Conservation (phyloP, 202 grass and related monocot species). For the Saccharum hybrid region DNA sequence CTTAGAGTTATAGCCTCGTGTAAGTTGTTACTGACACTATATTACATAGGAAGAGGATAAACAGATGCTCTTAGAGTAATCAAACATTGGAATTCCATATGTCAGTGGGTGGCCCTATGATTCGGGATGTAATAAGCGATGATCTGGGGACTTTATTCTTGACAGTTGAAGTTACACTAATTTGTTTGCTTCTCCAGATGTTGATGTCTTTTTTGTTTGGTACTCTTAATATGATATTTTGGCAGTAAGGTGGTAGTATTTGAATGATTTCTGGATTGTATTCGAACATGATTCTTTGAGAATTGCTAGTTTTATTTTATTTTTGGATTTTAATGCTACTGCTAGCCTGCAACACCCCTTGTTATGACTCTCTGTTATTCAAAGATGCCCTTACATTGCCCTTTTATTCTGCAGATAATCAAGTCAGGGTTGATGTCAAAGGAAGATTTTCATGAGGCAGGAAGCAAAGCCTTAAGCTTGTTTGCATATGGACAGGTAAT, state of each 20-base stretch:
- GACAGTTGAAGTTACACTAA: background rate
- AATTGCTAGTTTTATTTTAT: constrained; percentile 2
- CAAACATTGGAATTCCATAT: background rate
- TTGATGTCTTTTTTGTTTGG: background rate
- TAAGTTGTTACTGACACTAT: constrained; percentile 16
- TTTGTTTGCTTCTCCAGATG: background rate
- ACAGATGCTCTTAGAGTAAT: constrained; percentile 22
- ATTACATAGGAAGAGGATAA: background rate
- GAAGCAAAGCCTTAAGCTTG: constrained; percentile 77
- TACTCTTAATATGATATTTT: constrained; percentile 3
- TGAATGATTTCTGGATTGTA: constrained; percentile 19
- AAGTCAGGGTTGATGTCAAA: constrained; percentile 80
- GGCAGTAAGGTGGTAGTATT: background rate
- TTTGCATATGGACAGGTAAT: constrained; percentile 84
- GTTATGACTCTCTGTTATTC: background rate
- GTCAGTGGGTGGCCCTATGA: background rate
- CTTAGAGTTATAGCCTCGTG: constrained; percentile 14
- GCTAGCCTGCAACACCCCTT: constrained; percentile 18
- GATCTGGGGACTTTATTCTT: too few relatives aligned
- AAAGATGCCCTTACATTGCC: constrained; percentile 21
- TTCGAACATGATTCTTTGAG: background rate
- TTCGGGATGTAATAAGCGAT: background rate
- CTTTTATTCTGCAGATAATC: constrained; percentile 67
- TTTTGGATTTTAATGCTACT: background rate
- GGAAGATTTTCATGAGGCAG: constrained; percentile 86